phyloP scores from a whole-genome alignment of 805 yeast species.

The Blastobotrys mokoenaii region DNA sequence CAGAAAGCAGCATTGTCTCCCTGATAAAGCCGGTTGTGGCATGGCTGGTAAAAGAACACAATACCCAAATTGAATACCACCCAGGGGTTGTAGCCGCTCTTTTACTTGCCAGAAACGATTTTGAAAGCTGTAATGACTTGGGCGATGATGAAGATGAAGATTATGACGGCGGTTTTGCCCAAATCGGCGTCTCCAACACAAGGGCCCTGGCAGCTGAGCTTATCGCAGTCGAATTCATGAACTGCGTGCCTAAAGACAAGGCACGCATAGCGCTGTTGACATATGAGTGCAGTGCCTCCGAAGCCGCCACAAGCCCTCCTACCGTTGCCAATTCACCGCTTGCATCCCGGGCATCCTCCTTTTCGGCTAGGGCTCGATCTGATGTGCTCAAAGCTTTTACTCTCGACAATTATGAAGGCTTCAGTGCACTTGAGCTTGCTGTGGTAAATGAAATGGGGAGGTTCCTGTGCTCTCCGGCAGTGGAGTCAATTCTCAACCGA shows the following conservation, averaged over 20 bases:
- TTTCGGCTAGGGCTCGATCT: not conserved
- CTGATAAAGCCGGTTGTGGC: slow-evolving; percentile 10
- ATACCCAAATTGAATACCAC: slow-evolving; percentile 14
- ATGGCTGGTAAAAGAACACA: too few species aligned
- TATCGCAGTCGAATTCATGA: slow-evolving; percentile 22
- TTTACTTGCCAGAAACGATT: slow-evolving; percentile 23
- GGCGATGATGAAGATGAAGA: slow-evolving; percentile 18
- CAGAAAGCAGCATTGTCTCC: slow-evolving; percentile 21
- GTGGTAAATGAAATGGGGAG: slow-evolving; percentile 18
- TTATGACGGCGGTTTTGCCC: slow-evolving; percentile 9
- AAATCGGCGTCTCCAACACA: slow-evolving; percentile 21
- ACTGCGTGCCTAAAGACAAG: slow-evolving; percentile 17
- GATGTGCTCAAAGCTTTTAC: not conserved
- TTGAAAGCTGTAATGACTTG: slow-evolving; percentile 21
- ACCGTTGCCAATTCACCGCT: slow-evolving; percentile 5
- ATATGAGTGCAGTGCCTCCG: slow-evolving; percentile 7
- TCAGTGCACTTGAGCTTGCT: slow-evolving; percentile 12
- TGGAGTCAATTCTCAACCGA: slow-evolving; percentile 21
- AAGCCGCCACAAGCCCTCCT: slow-evolving; percentile 1
- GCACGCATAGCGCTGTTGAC: slow-evolving; percentile 14
- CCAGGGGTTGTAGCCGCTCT: slow-evolving; percentile 25
- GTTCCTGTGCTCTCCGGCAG: slow-evolving; percentile 23
- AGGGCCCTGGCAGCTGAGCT: slow-evolving; percentile 26
- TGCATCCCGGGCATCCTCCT: not conserved
- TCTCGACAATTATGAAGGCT: not conserved